Base-by-base conservation (phyloP, 768 basidiomycete genomes). In the Butyriboletus loyo region DNA sequence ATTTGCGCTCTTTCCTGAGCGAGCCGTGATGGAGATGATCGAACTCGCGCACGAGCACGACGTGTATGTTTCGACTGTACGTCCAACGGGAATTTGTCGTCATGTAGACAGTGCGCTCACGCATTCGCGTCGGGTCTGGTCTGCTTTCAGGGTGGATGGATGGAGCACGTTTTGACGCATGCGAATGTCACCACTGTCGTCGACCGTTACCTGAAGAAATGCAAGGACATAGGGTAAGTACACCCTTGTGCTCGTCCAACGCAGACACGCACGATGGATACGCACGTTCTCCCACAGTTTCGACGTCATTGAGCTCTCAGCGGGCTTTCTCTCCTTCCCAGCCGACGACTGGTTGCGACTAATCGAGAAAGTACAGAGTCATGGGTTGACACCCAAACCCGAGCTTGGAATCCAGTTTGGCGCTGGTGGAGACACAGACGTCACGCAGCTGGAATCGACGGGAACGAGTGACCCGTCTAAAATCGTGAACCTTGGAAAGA, bases 331-430 rank as follows among this genome's bases (percentile, higher is more conserved):
- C 25, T 74, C 75, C n/a, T 73, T 78, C 53, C 76, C 76, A 1
- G 67, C 73, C 1, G 66, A 74, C 8, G 77, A 77, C 48, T 77
- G 73, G 75, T 65, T 71, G 9, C 63, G 65, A 5, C 61, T 77
- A 46, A 68, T 77, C 32, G 70, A 75, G 52, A 66, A 72, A 31
- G 72, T 73, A 5, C 69, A 69, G 9, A 66, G 66, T 13, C 64
- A 73, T 47, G 73, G 72, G 7, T 49, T 75, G 52, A 77, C 73
- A 49, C 72, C 75, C 8, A 78, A 77, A 55, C 77, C 75, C 0
- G 75, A 77, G 55, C 65, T 78, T 15, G 74, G 75, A 3, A 74
- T 77, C 21, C 76, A 75, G 62, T 73, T 73, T 69, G 76, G 77
- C 21, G 76, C 75, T 0, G 76, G 76, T 15, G 75, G 77, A 5